Base-by-base conservation (phyloP, 139 green algal species). In the Limnomonas spitsbergensis region DNA sequence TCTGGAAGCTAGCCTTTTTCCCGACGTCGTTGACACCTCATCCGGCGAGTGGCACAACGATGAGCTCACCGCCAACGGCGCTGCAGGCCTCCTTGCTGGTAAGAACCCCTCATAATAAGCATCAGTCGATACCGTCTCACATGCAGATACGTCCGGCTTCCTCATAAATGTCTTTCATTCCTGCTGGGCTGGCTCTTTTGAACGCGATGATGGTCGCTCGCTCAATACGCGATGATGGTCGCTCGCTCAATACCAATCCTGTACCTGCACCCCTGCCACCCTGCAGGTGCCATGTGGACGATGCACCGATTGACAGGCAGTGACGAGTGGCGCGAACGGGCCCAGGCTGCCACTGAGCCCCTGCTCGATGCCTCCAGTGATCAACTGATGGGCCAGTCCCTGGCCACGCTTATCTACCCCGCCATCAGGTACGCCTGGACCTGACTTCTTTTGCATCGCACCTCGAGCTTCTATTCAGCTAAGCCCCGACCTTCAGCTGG, bases 51-150 rank as follows among this genome's bases (percentile, higher is more conserved):
- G 68, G 68, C 9, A 74, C 68, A 42, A 26, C 68, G 68, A 74
- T 7, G 68, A 47, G 24, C 24, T 74, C 36, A 36, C 35, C 14
- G 36, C 3, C 9, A 74, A 74, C 36, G 68, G 68, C 24, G 68
- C 68, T n/a, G 68, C 68, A 27, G 68, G 68, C 14, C 68, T 74
- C 7, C 68, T 74, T 3, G 68, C 68, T 35, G 68, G 68, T 74
- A 32, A 24, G 56, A 24, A 37, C 4, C 27, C 29, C 27, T 61
- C 14, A 61, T 14, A 61, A 61, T 61, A 14, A 61, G 47, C 47
- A 61, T 14, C 14, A n/a, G n/a, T n/a, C n/a, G n/a, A n/a, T n/a
- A n/a, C n/a, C n/a, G n/a, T n/a, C n/a, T n/a, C n/a, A n/a, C n/a
- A n/a, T n/a, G n/a, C n/a, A n/a, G n/a, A n/a, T n/a, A n/a, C n/a